Conservation (phyloP, 805 yeast species). For the Candida michaelii region DNA sequence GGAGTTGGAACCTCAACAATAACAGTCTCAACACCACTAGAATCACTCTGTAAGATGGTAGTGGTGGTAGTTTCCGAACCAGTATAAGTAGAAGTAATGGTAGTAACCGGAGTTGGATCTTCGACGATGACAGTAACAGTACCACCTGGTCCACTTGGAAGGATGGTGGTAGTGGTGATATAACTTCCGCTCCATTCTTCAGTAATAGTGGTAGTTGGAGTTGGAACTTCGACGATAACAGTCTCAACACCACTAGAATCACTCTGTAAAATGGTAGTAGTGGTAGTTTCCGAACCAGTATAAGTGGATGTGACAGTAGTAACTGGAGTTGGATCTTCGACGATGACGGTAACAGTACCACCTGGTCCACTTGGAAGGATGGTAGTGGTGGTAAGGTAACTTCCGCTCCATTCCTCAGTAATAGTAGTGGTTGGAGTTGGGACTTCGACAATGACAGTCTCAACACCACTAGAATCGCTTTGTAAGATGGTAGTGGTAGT, state of each 20-base stretch:
- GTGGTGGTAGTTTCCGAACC: constrained; percentile 14
- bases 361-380: constrained; percentile 13
- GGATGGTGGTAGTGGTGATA: constrained; percentile 15
- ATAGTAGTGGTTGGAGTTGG: constrained; percentile 19
- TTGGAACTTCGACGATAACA: constrained; percentile 21
- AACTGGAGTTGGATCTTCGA: constrained; percentile 17
- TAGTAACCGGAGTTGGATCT: constrained; percentile 17
- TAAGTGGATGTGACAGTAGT: constrained; percentile 17
- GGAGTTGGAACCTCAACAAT: constrained; percentile 22
- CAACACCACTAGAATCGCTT: constrained; percentile 14
- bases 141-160: constrained; percentile 14
- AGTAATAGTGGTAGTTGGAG: constrained; percentile 17
- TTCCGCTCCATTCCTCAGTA: constrained; percentile 15
- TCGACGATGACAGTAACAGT: constrained; percentile 20
- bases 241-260: constrained; percentile 18
- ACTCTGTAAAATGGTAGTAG: constrained; percentile 12
- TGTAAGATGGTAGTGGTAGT: constrained; percentile 15
- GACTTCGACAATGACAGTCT: constrained; percentile 21
- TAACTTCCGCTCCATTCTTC: constrained; percentile 14
- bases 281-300: constrained; percentile 14
- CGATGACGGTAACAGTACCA: constrained; percentile 20
- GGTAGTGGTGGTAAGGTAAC: constrained; percentile 16
- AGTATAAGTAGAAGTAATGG: constrained; percentile 15
- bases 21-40: constrained; percentile 20
- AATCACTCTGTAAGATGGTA: constrained; percentile 11